phyloP scores from a whole-genome alignment of 2,329 filamentous ascomycete genomes.

The Geosmithia morbida region DNA sequence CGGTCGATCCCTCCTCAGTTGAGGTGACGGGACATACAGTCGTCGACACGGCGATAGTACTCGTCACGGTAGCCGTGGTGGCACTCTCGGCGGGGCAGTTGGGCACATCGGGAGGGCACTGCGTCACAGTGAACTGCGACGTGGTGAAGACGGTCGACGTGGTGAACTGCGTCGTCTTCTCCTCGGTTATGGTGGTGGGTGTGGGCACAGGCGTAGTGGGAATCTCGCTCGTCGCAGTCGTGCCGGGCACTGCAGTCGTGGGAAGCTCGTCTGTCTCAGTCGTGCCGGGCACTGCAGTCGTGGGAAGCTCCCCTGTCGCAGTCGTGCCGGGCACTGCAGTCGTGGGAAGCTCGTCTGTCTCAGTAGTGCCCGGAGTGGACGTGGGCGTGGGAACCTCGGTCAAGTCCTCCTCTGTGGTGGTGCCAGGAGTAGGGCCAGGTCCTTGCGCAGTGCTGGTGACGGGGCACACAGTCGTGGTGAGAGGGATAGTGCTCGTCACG shows the following conservation, averaged over 20 bases:
- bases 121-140: slow-evolving; percentile 9
- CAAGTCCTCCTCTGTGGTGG: slow-evolving; percentile 1
- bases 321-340: slow-evolving; percentile 3
- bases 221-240: slow-evolving; percentile 3
- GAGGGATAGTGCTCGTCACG: slow-evolving; percentile 5
- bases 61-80: slow-evolving; percentile 5
- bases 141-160: slow-evolving; percentile 8
- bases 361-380: too few species aligned
- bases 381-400: slow-evolving; percentile 2
- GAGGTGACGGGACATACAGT: slow-evolving; percentile 5
- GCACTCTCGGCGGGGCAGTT: slow-evolving; percentile 6
- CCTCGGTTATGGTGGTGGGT: slow-evolving; percentile 10
- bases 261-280: slow-evolving; percentile 1
- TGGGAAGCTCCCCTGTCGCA: background rate
- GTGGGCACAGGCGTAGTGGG: background rate
- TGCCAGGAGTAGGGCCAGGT: too few species aligned
- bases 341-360: slow-evolving; percentile 1
- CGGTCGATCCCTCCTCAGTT: background rate
- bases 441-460: slow-evolving; percentile 3
- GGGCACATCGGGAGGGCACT: slow-evolving; percentile 3
- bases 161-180: slow-evolving; percentile 5
- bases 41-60: slow-evolving; percentile 4
- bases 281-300: slow-evolving; percentile 2
- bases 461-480: slow-evolving; percentile 5
- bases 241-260: slow-evolving; percentile 1